Conservation (phyloP, 371 early-diverging fungal species). For the Mucor mucedo region DNA sequence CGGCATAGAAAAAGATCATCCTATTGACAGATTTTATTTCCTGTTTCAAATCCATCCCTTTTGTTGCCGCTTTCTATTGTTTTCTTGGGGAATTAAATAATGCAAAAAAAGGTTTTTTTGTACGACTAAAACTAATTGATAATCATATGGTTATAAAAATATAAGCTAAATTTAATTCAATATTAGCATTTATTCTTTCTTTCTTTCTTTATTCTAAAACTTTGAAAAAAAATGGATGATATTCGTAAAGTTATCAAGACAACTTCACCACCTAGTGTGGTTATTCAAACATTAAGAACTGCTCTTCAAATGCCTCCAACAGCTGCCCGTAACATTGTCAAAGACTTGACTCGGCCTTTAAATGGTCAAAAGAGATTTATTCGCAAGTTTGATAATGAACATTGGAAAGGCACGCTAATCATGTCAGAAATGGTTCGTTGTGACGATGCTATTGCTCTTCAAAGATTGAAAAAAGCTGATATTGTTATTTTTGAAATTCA, state of each 20-base stretch:
- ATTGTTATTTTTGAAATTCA: slow-evolving; percentile 50
- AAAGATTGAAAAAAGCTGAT: slow-evolving; percentile 33
- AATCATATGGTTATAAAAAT: not conserved
- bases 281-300: slow-evolving; percentile 15
- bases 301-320: slow-evolving; percentile 19
- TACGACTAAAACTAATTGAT: too few species aligned
- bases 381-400: slow-evolving; percentile 24
- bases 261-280: slow-evolving; percentile 20
- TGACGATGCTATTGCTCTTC: slow-evolving; percentile 24
- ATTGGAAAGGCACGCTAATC: slow-evolving; percentile 28
- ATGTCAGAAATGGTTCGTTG: slow-evolving; percentile 28
- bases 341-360: slow-evolving; percentile 26
- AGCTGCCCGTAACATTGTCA: slow-evolving; percentile 17
- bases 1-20: not conserved
- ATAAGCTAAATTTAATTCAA: not conserved
- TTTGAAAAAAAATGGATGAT: slow-evolving; percentile 17
- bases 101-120: too few species aligned
- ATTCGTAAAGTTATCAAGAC: slow-evolving; percentile 24
- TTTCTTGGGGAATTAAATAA: too few species aligned
- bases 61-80: too few species aligned
- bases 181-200: not conserved
- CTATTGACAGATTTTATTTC: not conserved
- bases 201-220: slow-evolving; percentile 2
- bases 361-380: slow-evolving; percentile 23
- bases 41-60: not conserved